Evolutionary conservation across 2,329 filamentous ascomycete species (phyloP), one percentile per base, ranked within the genome.

Genomic region (Diplodia scrobiculata): DNA sequence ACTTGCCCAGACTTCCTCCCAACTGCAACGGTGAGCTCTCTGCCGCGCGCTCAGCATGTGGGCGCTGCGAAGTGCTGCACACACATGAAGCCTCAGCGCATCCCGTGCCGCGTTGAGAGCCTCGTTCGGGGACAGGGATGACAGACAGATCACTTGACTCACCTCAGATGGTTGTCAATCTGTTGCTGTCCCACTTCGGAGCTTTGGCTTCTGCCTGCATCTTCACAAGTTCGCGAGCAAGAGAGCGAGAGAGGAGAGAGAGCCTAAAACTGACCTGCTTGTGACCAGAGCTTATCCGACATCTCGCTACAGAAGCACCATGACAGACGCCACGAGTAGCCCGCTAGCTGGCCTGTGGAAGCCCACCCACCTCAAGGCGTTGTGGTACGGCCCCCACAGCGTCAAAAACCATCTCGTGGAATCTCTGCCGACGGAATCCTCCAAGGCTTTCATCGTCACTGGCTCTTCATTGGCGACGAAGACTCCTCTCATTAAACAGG

Each of bases 371-470:
- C 76, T 84, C 9, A 76, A 83, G 65, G 77, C 76, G 25, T 76
- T 86, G 5, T 80, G 81, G 73, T 85, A 85, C 68, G 83, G 83
- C 14, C 71, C 80, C 4, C 71, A 77, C 29, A 80, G 78, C 7
- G 83, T 86, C 3, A 67, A 77, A 66, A 78, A 79, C 10, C 76
- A 85, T 68, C 74, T 86, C 1, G 67, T 82, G 13, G 74, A 77
- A 21, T 78, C 76, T 60, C 78, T 86, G 0, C 82, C 79, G 0
- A 76, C 67, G 11, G 70, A 74, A 2, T 72, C 71, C 2, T 84
- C 83, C 62, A 84, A 84, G 74, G 84, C 84, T 1, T 86, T 86
- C 74, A 83, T 86, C 70, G 81, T 86, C 52, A 86, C 84, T 0
- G 83, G 84, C 27, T 77, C 74, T 50, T 85, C 84, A 0, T 78